Evolutionary conservation across 140 eudicot genomes (phyloP), one percentile per base, ranked within the genome.

Genomic region (Bidens hawaiensis): DNA sequence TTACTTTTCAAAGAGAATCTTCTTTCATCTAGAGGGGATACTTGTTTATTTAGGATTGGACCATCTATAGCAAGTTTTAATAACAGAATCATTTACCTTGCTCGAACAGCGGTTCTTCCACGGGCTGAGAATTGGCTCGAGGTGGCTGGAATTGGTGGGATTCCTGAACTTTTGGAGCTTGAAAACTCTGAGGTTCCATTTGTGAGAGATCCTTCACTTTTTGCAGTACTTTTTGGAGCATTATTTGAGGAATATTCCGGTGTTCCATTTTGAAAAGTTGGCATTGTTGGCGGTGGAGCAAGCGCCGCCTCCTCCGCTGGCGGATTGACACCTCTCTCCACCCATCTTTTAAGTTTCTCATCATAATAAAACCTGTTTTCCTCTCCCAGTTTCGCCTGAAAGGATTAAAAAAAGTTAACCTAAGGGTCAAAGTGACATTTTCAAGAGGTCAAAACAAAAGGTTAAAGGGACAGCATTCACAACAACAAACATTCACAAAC

Each of bases 341-440:
- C 95, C 99, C 99, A 93, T 81, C 95, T 83, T 81, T 88, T 88
- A n/a, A 87, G 93, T 72, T 93, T 85, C 47, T 88, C 95, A 51
- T 93, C 89, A 23, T 88, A 93, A 75, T 88, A 85, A 28, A 93
- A 93, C 62, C 88, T 93, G 68, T 93, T 93, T 24, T 78, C 31
- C 16, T 88, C 94, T 2, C 99, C 99, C 75, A 93, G 65, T 72
- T 85, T 93, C 43, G 99, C 99, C 99, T 93, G 54, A 70, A 68
- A 55, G 56, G 12, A 71, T 62, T n/a, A 2, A 56, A 11, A 14
- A 57, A 55, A 46, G 27, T 48, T 30, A 58, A 58, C 48, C 42
- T 28, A 28, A 14, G 16, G 16, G 62, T 30, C 62, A 30, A 30
- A 8, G 30, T 30, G 15, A 56, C 62, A 56, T 6, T 28, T 56